These are phyloP conservation scores for Aulographum hederae DNA, from an alignment of 2,329 filamentous ascomycete species.

Conservation along the genomic window DNA sequence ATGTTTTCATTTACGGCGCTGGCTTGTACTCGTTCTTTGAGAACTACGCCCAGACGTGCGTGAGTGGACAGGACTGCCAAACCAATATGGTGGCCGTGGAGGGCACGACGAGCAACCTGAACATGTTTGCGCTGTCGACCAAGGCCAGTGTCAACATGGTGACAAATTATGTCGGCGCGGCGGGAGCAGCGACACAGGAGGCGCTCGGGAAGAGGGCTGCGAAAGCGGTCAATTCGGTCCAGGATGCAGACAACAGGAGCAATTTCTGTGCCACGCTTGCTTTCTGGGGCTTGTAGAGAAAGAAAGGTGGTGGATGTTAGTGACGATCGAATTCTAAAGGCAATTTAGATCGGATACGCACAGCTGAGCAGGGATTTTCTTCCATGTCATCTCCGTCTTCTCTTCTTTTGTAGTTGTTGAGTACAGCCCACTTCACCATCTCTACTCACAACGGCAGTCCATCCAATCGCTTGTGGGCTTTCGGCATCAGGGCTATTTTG, in stretches of 20 bases:
- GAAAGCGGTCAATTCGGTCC: slow-evolving; percentile 7
- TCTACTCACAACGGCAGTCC: too few species aligned
- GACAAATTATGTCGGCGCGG: slow-evolving; percentile 8
- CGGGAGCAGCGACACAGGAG: slow-evolving; percentile 5
- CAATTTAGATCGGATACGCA: too few species aligned
- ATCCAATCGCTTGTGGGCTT: too few species aligned
- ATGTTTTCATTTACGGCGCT: slow-evolving; percentile 26
- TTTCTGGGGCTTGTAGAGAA: slow-evolving; percentile 5
- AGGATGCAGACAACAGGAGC: slow-evolving; percentile 26
- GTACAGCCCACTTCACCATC: too few species aligned
- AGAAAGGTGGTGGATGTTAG: background rate
- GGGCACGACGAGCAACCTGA: slow-evolving; percentile 21
- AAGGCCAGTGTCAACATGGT: slow-evolving; percentile 33
- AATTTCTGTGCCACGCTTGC: slow-evolving; percentile 30
- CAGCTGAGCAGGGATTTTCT: too few species aligned
- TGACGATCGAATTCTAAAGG: too few species aligned
- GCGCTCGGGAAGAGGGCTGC: slow-evolving; percentile 15
- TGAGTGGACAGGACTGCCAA: slow-evolving; percentile 30
- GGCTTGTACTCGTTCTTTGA: slow-evolving; percentile 42
- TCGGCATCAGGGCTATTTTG: too few species aligned
- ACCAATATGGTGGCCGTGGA: slow-evolving; percentile 28
- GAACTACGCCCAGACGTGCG: slow-evolving; percentile 34
- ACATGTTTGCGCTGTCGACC: slow-evolving; percentile 28
- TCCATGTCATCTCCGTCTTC: too few species aligned
- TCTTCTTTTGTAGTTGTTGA: too few species aligned